These are phyloP conservation scores for Blepharisma stoltei DNA, from an alignment of 73 alveolate genomes.

Conservation along the genomic window DNA sequence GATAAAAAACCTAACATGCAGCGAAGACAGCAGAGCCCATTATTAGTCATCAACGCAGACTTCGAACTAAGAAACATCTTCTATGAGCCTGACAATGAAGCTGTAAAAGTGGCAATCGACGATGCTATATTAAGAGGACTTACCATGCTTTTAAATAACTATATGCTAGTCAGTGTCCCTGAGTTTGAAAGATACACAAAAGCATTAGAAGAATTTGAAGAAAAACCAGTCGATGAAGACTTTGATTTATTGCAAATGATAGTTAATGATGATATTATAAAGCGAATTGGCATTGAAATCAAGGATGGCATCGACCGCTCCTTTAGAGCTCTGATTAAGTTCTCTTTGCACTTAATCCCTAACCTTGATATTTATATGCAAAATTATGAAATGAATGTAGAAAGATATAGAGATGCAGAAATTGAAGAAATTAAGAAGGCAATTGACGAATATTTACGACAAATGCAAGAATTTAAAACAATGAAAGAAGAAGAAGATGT, in stretches of 20 bases:
- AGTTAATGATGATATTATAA: constrained; percentile 49
- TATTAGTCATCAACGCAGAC: constrained; percentile 43
- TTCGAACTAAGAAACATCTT: constrained; percentile 31
- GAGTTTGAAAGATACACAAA: constrained; percentile 55
- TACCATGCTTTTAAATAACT: constrained; percentile 46
- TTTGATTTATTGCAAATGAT: constrained; percentile 60
- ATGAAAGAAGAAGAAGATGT: constrained; percentile 56
- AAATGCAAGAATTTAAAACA: constrained; percentile 50
- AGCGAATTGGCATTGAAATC: constrained; percentile 47
- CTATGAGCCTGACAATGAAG: constrained; percentile 43
- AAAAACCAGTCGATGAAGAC: constrained; percentile 51
- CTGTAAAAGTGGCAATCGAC: constrained; percentile 54
- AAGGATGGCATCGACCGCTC: constrained; percentile 53
- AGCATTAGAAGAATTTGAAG: constrained; percentile 52
- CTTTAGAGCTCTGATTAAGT: constrained; percentile 51
- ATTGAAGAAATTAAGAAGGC: constrained; percentile 60
- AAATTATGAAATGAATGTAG: constrained; percentile 49
- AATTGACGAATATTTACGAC: constrained; percentile 40
- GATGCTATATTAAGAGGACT: constrained; percentile 57
- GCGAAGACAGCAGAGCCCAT: constrained; percentile 44
- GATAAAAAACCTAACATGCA: constrained; percentile 32
- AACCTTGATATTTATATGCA: constrained; percentile 58
- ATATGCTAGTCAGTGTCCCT: constrained; percentile 53
- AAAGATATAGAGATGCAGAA: constrained; percentile 53
- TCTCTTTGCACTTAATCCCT: constrained; percentile 41